phyloP scores from a whole-genome alignment of 805 yeast genomes.

The Metschnikowia rubicola region DNA sequence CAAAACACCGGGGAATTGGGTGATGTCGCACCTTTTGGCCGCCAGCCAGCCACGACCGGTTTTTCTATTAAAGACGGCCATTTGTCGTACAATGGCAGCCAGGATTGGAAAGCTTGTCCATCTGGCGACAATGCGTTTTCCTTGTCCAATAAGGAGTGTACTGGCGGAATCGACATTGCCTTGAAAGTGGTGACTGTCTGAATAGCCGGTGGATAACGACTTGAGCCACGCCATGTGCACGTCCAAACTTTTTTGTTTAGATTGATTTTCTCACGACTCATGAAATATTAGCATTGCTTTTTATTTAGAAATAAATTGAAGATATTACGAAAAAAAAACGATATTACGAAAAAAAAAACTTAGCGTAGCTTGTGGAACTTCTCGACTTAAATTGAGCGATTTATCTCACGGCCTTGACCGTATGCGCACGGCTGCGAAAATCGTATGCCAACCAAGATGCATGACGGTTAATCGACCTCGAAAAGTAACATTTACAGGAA shows the following conservation, averaged over 20 bases:
- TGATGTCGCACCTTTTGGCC: slow-evolving; percentile 30
- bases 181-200: slow-evolving; percentile 19
- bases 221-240: not conserved
- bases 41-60: slow-evolving; percentile 33
- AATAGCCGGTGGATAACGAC: not conserved
- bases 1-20: slow-evolving; percentile 32
- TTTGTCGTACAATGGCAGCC: slow-evolving; percentile 32
- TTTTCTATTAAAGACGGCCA: slow-evolving; percentile 38
- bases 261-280: no score
- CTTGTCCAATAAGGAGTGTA: slow-evolving; percentile 26
- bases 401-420: no score
- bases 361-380: no score
- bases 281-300: not conserved
- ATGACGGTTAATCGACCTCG: no score
- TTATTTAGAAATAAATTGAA: not conserved
- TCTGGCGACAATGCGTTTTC: slow-evolving; percentile 22
- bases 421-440: no score
- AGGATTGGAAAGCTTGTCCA: slow-evolving; percentile 40
- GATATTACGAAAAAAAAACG: not conserved
- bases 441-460: no score
- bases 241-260: not conserved
- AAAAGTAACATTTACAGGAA: no score
- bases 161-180: slow-evolving; percentile 28
- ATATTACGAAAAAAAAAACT: not conserved
- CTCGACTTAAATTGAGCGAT: no score